Evolutionary conservation across 139 green algal genomes (phyloP).

Genomic region (Chlamydomonas sp.): DNA sequence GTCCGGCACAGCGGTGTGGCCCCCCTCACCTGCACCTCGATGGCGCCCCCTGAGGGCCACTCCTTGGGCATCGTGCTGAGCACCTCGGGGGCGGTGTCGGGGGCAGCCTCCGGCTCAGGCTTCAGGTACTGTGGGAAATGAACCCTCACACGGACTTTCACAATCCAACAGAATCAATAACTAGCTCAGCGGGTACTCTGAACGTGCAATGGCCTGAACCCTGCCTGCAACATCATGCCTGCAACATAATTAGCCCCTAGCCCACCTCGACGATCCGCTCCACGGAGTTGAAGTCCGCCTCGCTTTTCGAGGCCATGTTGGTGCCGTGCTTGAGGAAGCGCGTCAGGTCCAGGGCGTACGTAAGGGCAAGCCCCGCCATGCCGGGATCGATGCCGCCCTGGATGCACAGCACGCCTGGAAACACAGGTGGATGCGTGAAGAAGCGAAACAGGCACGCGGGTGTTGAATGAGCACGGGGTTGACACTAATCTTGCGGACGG

Average conservation of each 20-base stretch:
- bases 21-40: slow-evolving; percentile 45
- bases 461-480: not conserved
- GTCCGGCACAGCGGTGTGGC: too few species aligned
- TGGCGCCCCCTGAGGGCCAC: slow-evolving; percentile 51
- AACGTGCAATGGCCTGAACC: not conserved
- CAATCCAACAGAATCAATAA: not conserved
- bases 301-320: slow-evolving; percentile 81
- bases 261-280: slow-evolving; percentile 82
- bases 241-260: too few species aligned
- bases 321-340: slow-evolving; percentile 87
- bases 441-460: not conserved
- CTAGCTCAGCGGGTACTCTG: not conserved
- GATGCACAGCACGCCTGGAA: slow-evolving; percentile 48
- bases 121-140: slow-evolving; percentile 44
- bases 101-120: slow-evolving; percentile 49
- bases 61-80: slow-evolving; percentile 13
- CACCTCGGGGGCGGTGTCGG: slow-evolving; percentile 56
- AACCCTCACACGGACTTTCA: not conserved
- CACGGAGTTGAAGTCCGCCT: slow-evolving; percentile 94
- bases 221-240: not conserved
- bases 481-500: not conserved
- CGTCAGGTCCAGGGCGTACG: slow-evolving; percentile 87
- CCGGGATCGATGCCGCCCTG: slow-evolving; percentile 52
- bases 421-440: not conserved
- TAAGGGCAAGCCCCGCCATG: slow-evolving; percentile 73